A percentile compares a stretch with the other conserved stretches of the same genome.
Conservation (phyloP, 805 yeast species). For the Saccharomycopsis fibuligera region DNA sequence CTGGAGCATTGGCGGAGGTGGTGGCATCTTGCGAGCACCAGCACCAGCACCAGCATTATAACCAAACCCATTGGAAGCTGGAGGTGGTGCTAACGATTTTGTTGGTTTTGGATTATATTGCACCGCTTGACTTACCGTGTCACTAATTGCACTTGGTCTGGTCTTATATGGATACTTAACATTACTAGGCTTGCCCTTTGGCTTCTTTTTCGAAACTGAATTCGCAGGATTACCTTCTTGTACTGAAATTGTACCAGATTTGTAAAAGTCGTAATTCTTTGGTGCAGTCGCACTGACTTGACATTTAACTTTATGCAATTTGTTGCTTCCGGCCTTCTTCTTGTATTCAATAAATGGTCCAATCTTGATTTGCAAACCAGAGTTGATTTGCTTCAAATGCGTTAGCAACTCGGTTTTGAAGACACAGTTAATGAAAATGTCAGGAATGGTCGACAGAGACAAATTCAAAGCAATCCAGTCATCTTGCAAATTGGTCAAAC, state of each 20-base stretch:
- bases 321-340: conserved; percentile 88
- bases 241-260: conserved; percentile 81
- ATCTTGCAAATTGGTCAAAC: conserved; percentile 73
- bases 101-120: conserved; percentile 20
- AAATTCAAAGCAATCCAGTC: conserved; percentile 81
- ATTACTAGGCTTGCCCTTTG: conserved; percentile 43
- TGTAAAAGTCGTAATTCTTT: conserved; percentile 62
- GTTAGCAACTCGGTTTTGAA: conserved; percentile 89
- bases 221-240: conserved; percentile 71
- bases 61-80: conserved; percentile 13
- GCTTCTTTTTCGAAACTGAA: conserved; percentile 67
- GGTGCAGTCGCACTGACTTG: conserved; percentile 61
- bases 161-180: conserved; percentile 23
- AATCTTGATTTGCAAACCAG: conserved; percentile 53
- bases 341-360: conserved; percentile 73
- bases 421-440: conserved; percentile 68
- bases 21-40: conserved; percentile 25
- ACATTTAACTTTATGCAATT: conserved; percentile 65
- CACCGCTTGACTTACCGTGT: conserved; percentile 14
- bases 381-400: conserved; percentile 57
- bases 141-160: conserved; percentile 16
- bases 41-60: not conserved
- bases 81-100: conserved; percentile 22
- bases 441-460: conserved; percentile 50
- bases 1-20: conserved; percentile 26